Conservation (phyloP, 306 rosid species). For the Rosa rugosa region DNA sequence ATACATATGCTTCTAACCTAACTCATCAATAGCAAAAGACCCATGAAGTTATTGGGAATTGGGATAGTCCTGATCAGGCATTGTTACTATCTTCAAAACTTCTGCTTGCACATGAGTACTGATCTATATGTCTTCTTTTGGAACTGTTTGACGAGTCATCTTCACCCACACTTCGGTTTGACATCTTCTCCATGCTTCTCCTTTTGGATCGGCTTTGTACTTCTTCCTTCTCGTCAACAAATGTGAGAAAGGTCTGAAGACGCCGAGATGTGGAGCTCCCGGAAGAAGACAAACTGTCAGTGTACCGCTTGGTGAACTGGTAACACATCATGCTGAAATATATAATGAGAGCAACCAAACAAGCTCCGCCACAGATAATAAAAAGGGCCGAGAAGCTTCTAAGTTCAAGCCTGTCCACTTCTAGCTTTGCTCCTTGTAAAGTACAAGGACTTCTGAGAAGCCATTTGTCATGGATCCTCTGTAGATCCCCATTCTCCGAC, state of each 20-base stretch:
- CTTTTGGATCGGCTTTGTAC: slow-evolving; percentile 50
- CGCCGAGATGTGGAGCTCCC: slow-evolving; percentile 33
- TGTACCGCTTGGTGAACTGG: slow-evolving; percentile 55
- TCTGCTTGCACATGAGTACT: neutral
- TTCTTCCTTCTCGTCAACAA: slow-evolving; percentile 68
- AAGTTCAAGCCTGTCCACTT: slow-evolving; percentile 71
- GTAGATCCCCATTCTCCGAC: slow-evolving; percentile 79
- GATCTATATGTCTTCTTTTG: slow-evolving; percentile 28
- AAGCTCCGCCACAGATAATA: slow-evolving; percentile 62
- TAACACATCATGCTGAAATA: slow-evolving; percentile 44
- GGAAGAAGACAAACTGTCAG: slow-evolving; percentile 27
- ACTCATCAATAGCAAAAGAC: neutral
- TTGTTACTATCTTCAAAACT: neutral
- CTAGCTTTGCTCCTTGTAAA: slow-evolving; percentile 58
- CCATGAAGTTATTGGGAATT: neutral
- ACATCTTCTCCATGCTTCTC: slow-evolving; percentile 55
- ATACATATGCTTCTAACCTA: neutral
- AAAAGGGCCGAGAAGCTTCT: slow-evolving; percentile 89
- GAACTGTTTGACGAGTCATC: slow-evolving; percentile 36
- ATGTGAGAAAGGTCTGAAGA: slow-evolving; percentile 63
- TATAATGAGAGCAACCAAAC: slow-evolving; percentile 60
- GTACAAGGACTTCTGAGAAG: slow-evolving; percentile 68
- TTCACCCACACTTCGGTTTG: slow-evolving; percentile 35
- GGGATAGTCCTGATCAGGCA: slow-evolving; percentile 14
- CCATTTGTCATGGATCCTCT: slow-evolving; percentile 98